Conservation (phyloP, 225 moss, liverwort and hornwort species). For the Bryum argenteum region DNA sequence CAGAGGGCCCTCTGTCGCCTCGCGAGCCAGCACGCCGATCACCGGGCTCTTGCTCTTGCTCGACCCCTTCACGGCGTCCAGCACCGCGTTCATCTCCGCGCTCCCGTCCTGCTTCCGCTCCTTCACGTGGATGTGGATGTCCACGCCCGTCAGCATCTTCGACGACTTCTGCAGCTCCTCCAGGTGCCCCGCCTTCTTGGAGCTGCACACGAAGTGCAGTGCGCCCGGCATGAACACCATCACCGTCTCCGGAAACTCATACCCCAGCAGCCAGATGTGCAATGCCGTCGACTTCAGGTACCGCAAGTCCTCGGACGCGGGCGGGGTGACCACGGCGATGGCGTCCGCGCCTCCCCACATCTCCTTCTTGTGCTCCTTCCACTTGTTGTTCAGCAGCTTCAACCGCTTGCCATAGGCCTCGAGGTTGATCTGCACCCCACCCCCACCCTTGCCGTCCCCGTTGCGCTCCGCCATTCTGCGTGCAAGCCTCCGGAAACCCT, state of each 20-base stretch:
- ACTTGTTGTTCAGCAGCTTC: slow-evolving; percentile 74
- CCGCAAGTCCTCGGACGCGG: slow-evolving; percentile 89
- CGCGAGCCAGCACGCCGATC: slow-evolving; percentile 81
- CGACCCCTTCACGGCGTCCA: slow-evolving; percentile 71
- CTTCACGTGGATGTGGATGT: slow-evolving; percentile 86
- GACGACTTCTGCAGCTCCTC: slow-evolving; percentile 84
- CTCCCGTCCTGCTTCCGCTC: slow-evolving; percentile 90
- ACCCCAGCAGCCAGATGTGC: slow-evolving; percentile 98
- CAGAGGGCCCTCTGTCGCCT: slow-evolving; percentile 75
- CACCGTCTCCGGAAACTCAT: slow-evolving; percentile 98
- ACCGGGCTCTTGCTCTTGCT: slow-evolving; percentile 56
- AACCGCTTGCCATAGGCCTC: slow-evolving; percentile 77
- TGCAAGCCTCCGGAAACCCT: slow-evolving; percentile 34
- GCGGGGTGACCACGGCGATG: slow-evolving; percentile 87
- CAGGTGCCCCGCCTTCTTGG: slow-evolving; percentile 88
- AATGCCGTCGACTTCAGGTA: slow-evolving; percentile 98
- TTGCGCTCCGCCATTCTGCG: slow-evolving; percentile 45
- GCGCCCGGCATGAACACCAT: slow-evolving; percentile 94
- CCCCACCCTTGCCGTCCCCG: slow-evolving; percentile 43
- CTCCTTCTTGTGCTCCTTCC: slow-evolving; percentile 79
- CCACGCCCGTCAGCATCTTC: slow-evolving; percentile 89
- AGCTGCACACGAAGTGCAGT: slow-evolving; percentile 93
- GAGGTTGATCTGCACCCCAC: slow-evolving; percentile 79
- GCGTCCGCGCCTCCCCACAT: slow-evolving; percentile 91
- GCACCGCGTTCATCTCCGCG: slow-evolving; percentile 49